A percentile compares a stretch with the other conserved stretches of the same genome.
These are phyloP conservation scores for Exophiala xenobiotica DNA, from an alignment of 2,329 filamentous ascomycete species.

Conservation along the genomic window DNA sequence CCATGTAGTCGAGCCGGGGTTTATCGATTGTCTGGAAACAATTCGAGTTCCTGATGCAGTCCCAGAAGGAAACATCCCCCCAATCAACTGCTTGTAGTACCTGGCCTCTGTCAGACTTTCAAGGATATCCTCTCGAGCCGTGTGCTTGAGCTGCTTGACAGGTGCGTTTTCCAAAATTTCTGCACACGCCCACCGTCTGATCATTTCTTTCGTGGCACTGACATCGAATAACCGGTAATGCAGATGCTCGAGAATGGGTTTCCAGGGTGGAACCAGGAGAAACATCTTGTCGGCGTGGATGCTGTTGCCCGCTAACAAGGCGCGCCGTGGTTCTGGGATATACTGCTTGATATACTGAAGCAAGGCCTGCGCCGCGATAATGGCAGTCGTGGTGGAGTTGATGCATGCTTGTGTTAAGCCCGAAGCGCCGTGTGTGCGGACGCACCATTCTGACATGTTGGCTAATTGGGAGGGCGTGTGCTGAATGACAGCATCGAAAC, in stretches of 20 bases:
- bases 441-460: constrained; percentile 88
- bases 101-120: constrained; percentile 92
- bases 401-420: constrained; percentile 78
- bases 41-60: background rate
- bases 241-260: constrained; percentile 69
- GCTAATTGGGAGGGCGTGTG: constrained; percentile 69
- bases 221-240: constrained; percentile 92
- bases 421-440: constrained; percentile 71
- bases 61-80: background rate
- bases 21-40: too few relatives aligned
- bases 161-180: constrained; percentile 63
- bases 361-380: constrained; percentile 69
- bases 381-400: constrained; percentile 67
- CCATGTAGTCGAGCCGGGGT: too few relatives aligned
- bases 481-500: constrained; percentile 79
- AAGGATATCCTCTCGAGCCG: constrained; percentile 84
- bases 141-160: constrained; percentile 71
- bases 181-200: constrained; percentile 72
- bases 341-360: constrained; percentile 74
- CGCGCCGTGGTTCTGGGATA: constrained; percentile 65
- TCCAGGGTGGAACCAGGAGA: constrained; percentile 71
- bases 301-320: constrained; percentile 84
- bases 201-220: constrained; percentile 88
- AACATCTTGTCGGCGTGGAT: constrained; percentile 89
- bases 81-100: constrained; percentile 69